Base-by-base conservation (phyloP, 179 eudicot species). In the Beta corolliflora region DNA sequence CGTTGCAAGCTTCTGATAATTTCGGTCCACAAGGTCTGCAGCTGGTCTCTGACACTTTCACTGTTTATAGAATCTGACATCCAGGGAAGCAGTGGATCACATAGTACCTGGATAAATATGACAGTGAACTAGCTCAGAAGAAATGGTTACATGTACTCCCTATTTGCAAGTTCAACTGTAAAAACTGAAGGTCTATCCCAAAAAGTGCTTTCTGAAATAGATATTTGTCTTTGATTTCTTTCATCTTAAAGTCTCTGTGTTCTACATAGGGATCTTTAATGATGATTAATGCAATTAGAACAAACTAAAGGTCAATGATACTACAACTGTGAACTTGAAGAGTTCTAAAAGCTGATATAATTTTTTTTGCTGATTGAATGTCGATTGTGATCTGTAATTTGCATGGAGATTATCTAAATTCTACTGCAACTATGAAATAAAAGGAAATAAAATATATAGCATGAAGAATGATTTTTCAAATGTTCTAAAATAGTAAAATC, bases 1-100 rank as follows among this genome's bases (percentile, higher is more conserved):
- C 77, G 90, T 67, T 86, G 93, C 81, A 93, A 79, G 71, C 87
- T 79, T 73, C 84, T 87, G 5, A 94, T 92, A 59, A 87, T 88
- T 85, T 89, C 85, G 2, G 71, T 68, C 98, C 98, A 94, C 48
- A 94, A 75, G 63, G 71, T 77, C 64, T 86, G 90, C 80, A 93
- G 86, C 65, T 89, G 87, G 72, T 75, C 36, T 12, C 56, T 58
- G 56, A 79, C 67, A 76, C 77, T 78, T 45, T 77, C 80, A 12
- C 59, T 55, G 9, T 81, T 85, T 74, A 72, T 87, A 45, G 13
- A 71, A 56, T 80, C 67, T 18, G 93, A 88, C 31, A 94, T 81
- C 94, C 93, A 94, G 46, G 76, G 80, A 77, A 87, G 82, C 82
- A 94, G 80, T 19, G 96, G 89, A 71, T 80, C 81, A 31, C 87